Base-by-base conservation (phyloP, 257 asterid species). In the Anisodus acutangulus region DNA sequence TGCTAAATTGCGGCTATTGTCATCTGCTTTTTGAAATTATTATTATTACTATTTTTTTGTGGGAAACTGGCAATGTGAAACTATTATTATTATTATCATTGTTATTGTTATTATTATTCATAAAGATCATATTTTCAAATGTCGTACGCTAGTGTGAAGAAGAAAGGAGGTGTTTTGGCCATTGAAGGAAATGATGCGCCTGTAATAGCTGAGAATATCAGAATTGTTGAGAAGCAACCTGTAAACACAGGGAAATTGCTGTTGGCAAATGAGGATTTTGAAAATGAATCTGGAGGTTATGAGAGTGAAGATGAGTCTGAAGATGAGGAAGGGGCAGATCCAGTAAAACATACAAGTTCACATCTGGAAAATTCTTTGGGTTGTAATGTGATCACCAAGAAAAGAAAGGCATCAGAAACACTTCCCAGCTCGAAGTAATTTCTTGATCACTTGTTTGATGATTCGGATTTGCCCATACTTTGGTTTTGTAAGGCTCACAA, bases 261-360 rank as follows among this genome's bases (percentile, higher is more conserved):
- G 85, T 88, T 97, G 87, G 90, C 92, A 11, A 92, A 89, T 85
- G 92, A 90, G 85, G 98, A 90, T 88, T 93, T 93, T 89, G 97
- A 84, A 86, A 87, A 92, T 72, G 96, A 91, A 86, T 90, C 88
- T 83, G 93, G 94, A 60, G 95, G 93, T 19, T 90, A 86, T 86
- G 90, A 90, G 86, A 91, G 92, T 87, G 96, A 85, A 71, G 90
- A 86, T 86, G 90, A 90, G 86, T 90, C 92, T 87, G 96, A 85
- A 71, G 90, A 84, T 78, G 88, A 83, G 83, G 88, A 83, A 76
- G 81, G 26, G 62, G 45, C 47, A 22, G 81, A 22, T 26, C 62
- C 43, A 74, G 64, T 57, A 58, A 41, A 82, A 64, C 60, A 4
- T 51, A 45, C 80, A 82, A 47, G 55, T 63, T 60, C 68, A 31